Evolutionary conservation across 2,329 filamentous ascomycete genomes (phyloP).

Genomic region (Colletotrichum siamense): DNA sequence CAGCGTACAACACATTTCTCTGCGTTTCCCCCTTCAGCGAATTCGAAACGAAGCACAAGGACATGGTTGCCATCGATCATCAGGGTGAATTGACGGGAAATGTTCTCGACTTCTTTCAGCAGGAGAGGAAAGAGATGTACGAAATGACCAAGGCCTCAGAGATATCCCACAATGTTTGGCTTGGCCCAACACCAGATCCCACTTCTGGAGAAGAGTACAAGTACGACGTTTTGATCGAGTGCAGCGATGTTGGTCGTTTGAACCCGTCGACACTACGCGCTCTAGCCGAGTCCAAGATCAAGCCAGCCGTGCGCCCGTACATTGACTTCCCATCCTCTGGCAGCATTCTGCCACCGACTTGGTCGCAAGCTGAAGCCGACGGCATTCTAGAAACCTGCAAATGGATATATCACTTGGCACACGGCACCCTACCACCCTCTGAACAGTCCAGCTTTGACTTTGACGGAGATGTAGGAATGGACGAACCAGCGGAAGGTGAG

Average conservation of each 20-base stretch:
- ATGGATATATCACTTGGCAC: conserved; percentile 87
- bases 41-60: conserved; percentile 73
- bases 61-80: conserved; percentile 78
- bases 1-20: conserved; percentile 86
- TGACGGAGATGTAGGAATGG: conserved; percentile 64
- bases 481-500: conserved; percentile 22
- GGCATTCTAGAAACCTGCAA: conserved; percentile 84
- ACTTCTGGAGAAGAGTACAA: conserved; percentile 59
- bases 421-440: conserved; percentile 56
- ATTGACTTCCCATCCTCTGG: conserved; percentile 93
- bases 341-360: conserved; percentile 85
- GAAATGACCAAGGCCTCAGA: conserved; percentile 89
- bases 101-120: conserved; percentile 86
- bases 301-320: conserved; percentile 37
- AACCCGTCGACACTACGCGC: conserved; percentile 70
- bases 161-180: conserved; percentile 87
- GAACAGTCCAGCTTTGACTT: conserved; percentile 34
- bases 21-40: conserved; percentile 67
- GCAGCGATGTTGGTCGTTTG: conserved; percentile 82
- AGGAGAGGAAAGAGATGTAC: conserved; percentile 92
- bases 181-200: conserved; percentile 84
- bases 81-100: conserved; percentile 74
- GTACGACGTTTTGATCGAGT: conserved; percentile 90
- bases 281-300: conserved; percentile 61
- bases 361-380: conserved; percentile 83